Evolutionary conservation across 805 yeast genomes (phyloP), one percentile per base, ranked within the genome.

Genomic region (Cyberlindnera galapagoensis): DNA sequence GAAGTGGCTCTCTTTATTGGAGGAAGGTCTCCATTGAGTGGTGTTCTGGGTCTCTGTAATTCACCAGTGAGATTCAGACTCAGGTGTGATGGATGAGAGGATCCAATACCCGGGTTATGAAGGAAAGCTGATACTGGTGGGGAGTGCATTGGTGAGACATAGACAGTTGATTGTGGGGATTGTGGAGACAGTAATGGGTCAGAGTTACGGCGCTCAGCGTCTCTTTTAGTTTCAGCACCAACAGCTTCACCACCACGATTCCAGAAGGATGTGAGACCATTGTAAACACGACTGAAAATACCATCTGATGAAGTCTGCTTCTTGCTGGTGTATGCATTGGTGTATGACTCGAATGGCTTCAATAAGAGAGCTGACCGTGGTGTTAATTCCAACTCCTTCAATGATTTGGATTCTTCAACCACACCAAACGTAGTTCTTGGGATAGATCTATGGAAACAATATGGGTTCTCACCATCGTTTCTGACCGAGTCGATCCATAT

Each of bases 281-380:
- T 51, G 26, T 53, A 51, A 3, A 62, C 39, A 35, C 53, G 54
- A 4, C 57, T 54, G 8, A 62, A 24, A 7, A 60, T 35, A 0
- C 67, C 56, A 5, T 33, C 35, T 7, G 38, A 19, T 3, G 35
- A 21, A 4, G 40, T 13, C 10, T 24, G 27, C 13, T 12, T 21
- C 3, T 33, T 15, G 37, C 49, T 15, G 33, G 51, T 18, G 42
- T 54, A 47, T 30, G 63, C 56, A 37, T 49, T 33, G n/a, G 52
- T 13, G 24, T 45, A 52, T 18, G 52, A 51, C 16, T 49, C 49
- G 19, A 66, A 60, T 0, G 92, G 88, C 49, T 82, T 81, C 42
- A 87, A 60, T 16, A 84, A 76, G 29, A 87, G 55, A 0, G 81
- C 84, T 9, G 94, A 78, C 36, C 94, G 65, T 3, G 90, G 88